Conservation (phyloP, 495 filamentous ascomycete genomes). For the Tuber indicum region DNA sequence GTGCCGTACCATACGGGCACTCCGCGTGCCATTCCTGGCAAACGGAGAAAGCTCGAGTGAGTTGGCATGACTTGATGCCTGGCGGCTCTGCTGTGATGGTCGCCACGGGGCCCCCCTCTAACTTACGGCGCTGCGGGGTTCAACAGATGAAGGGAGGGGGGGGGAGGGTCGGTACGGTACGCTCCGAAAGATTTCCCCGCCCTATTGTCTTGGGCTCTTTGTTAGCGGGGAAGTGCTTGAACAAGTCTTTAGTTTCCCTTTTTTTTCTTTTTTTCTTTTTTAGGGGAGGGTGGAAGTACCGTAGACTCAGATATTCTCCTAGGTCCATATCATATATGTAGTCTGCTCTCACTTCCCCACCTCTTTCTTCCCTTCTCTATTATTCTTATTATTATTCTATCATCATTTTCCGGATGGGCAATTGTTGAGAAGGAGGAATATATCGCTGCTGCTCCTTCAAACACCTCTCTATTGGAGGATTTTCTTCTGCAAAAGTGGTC, state of each 20-base stretch:
- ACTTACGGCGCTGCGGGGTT: neutral
- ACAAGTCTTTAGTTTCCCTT: neutral
- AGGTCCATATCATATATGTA: neutral
- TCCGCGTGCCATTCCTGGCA: neutral
- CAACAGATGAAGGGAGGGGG: neutral
- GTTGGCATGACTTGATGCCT: neutral
- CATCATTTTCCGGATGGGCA: neutral
- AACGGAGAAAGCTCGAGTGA: neutral
- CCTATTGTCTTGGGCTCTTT: neutral
- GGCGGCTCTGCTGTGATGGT: neutral
- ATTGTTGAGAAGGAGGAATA: neutral
- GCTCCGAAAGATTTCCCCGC: neutral
- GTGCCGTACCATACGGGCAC: neutral
- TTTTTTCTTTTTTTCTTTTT: too few species aligned
- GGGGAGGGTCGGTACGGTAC: neutral
- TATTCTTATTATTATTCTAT: neutral
- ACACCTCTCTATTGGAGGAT: neutral
- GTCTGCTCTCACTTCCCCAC: neutral
- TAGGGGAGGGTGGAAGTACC: neutral
- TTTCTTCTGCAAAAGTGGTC: neutral
- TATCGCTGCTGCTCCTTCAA: neutral
- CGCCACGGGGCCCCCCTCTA: neutral
- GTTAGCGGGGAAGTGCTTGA: neutral
- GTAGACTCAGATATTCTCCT: neutral
- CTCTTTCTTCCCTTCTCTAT: neutral